Evolutionary conservation across 768 basidiomycete species (phyloP).

Genomic region (Boletus pseudo-olivaceus): DNA sequence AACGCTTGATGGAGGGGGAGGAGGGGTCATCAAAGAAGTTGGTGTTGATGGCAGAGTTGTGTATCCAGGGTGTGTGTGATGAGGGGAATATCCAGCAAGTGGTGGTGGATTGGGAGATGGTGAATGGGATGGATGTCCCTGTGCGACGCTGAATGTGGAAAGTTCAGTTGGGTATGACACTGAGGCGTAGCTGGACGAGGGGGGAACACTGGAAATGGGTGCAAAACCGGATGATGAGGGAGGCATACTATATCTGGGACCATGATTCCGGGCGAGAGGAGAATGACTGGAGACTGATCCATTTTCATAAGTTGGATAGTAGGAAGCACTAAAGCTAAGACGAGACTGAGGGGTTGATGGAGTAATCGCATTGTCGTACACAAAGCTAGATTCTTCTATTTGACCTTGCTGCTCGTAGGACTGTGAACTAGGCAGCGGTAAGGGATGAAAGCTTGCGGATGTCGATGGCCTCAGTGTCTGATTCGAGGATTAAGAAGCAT

Average conservation of each 20-base stretch:
- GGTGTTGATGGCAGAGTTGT: conserved; percentile 9
- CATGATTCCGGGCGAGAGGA: conserved; percentile 38
- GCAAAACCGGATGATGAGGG: conserved; percentile 66
- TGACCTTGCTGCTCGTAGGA: conserved; percentile 37
- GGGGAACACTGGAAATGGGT: conserved; percentile 42
- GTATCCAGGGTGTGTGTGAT: conserved; percentile 12
- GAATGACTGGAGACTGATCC: conserved; percentile 27
- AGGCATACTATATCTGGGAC: conserved; percentile 67
- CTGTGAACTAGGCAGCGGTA: conserved; percentile 34
- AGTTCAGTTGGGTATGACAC: conserved; percentile 34
- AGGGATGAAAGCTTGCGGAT: conserved; percentile 32
- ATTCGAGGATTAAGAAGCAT: conserved; percentile 29
- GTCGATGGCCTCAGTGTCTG: conserved; percentile 37
- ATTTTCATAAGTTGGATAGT: conserved; percentile 48
- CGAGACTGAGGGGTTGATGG: conserved; percentile 37
- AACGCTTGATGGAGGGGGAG: conserved; percentile 12
- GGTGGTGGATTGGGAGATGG: conserved; percentile 19
- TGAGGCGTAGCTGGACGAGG: conserved; percentile 36
- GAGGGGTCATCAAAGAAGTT: background rate
- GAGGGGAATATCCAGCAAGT: conserved; percentile 20
- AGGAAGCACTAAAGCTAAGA: conserved; percentile 34
- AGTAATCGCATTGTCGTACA: conserved; percentile 39
- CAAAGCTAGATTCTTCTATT: conserved; percentile 31
- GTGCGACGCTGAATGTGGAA: conserved; percentile 30
- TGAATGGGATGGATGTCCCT: conserved; percentile 41